Evolutionary conservation across 768 basidiomycete genomes (phyloP), one percentile per base, ranked within the genome.

Genomic region (Imleria badia): DNA sequence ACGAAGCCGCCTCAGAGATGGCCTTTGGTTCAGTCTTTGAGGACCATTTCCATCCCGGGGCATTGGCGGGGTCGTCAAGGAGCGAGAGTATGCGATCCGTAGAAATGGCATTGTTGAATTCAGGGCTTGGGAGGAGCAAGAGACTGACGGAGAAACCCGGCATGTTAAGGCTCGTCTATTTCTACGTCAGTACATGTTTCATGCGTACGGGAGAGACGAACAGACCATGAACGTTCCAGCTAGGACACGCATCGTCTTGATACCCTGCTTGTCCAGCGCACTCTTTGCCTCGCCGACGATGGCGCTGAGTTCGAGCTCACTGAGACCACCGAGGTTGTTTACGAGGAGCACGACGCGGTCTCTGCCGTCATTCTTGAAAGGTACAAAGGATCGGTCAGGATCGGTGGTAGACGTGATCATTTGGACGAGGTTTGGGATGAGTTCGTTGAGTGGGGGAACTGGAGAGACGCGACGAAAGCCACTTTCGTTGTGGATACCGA

Each of bases 401-500:
- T 95, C 94, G 14, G 75, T 74, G 19, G 81, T 87, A n/a, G 81
- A 87, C 22, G 79, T 85, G 55, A 94, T 75, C 59, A 89, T 76
- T 40, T 84, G 82, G 22, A 94, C 72, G 42, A 95, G 76, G 59
- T 82, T 75, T n/a, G 79, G 77, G 42, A 94, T 75, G 51, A 95
- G 82, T 57, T 86, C 76, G 15, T 80, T 76, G 44, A 91, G 79
- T 11, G 86, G 78, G 0, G 93, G 92, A 3, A 87, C 76, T 5
- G 88, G 89, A 0, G 85, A 85, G 34, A 88, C 60, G 29, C 84
- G 84, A 39, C 76, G 74, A 58, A 84, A 79, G 9, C 89, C 94
- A 44, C 85, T 82, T 72, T 96, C 94, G 63, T 96, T 96, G 73
- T 96, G 94, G 52, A 96, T 89, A 13, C 94, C 90, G 77, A 91